Evolutionary conservation across 129 eudicot genomes (phyloP).

Genomic region (Oenanthe sinensis): DNA sequence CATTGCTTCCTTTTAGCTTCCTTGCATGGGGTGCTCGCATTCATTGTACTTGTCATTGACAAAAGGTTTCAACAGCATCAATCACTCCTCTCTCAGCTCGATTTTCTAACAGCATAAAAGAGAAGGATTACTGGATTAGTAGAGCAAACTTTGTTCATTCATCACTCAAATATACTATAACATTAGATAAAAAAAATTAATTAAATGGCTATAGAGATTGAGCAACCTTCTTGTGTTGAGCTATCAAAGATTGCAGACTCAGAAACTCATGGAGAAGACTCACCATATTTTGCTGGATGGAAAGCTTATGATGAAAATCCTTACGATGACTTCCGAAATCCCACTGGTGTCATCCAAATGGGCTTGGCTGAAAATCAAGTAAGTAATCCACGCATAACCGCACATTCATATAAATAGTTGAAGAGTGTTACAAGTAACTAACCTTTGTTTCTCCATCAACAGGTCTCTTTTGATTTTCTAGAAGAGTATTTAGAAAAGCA

Average conservation of each 20-base stretch:
- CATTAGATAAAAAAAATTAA: neutral
- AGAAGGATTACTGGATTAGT: no score
- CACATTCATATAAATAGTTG: no score
- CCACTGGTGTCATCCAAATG: slow-evolving; percentile 89
- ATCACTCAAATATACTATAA: neutral
- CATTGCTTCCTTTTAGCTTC: slow-evolving; percentile 32
- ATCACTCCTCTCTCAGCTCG: neutral
- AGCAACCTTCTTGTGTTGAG: slow-evolving; percentile 36
- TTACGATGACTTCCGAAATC: slow-evolving; percentile 50
- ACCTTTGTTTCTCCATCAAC: slow-evolving; percentile 14
- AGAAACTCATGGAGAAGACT: slow-evolving; percentile 93
- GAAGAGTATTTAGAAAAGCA: slow-evolving; percentile 69
- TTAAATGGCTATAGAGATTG: slow-evolving; percentile 65
- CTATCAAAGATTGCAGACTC: slow-evolving; percentile 70
- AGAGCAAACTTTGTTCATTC: slow-evolving; percentile 1
- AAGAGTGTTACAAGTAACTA: neutral
- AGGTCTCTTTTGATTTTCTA: slow-evolving; percentile 91
- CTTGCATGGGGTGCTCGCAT: neutral
- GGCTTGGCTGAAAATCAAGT: slow-evolving; percentile 98
- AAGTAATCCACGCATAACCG: neutral
- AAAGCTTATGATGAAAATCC: slow-evolving; percentile 95
- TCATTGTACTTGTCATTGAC: slow-evolving; percentile 13
- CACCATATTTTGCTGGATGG: slow-evolving; percentile 98
- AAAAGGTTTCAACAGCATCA: slow-evolving; percentile 10
- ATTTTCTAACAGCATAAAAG: neutral